Evolutionary conservation across 139 green algal species (phyloP).

Genomic region (Auxenochlorella pyrenoidosa): DNA sequence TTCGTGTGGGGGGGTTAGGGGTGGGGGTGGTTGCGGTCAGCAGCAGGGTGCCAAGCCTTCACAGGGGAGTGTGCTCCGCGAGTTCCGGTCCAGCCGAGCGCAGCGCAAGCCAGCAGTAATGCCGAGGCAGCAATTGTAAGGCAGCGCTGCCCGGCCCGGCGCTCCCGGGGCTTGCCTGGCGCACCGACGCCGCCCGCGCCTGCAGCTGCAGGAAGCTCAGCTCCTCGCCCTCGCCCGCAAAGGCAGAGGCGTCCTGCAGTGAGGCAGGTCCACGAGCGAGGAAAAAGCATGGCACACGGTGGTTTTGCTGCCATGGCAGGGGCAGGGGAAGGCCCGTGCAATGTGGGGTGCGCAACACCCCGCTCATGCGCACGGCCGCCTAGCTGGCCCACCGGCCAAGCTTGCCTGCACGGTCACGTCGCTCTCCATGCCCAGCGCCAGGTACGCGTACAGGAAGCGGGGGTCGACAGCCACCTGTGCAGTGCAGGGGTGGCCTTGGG

Average conservation of each 20-base stretch:
- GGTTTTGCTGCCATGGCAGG: too few species aligned
- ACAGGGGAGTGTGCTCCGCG: too few species aligned
- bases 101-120: too few species aligned
- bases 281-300: too few species aligned
- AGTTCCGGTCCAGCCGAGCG: too few species aligned
- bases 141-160: constrained; percentile 42
- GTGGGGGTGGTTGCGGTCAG: too few species aligned
- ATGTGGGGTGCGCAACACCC: too few species aligned
- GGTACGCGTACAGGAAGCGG: constrained; percentile 14
- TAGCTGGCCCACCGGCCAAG: background rate
- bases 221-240: constrained; percentile 45
- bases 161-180: constrained; percentile 39
- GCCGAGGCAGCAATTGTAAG: too few species aligned
- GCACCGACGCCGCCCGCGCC: constrained; percentile 30
- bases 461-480: constrained; percentile 35
- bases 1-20: too few species aligned
- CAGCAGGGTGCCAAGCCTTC: too few species aligned
- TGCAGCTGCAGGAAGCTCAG: constrained; percentile 63
- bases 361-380: background rate
- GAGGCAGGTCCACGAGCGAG: background rate
- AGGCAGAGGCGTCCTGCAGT: constrained; percentile 29
- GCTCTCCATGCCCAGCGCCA: constrained; percentile 24
- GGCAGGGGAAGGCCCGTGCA: background rate
- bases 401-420: constrained; percentile 38
- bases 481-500: background rate